These are phyloP conservation scores for Colletotrichum spaethianum DNA, from an alignment of 2,329 filamentous ascomycete genomes.

Conservation along the genomic window DNA sequence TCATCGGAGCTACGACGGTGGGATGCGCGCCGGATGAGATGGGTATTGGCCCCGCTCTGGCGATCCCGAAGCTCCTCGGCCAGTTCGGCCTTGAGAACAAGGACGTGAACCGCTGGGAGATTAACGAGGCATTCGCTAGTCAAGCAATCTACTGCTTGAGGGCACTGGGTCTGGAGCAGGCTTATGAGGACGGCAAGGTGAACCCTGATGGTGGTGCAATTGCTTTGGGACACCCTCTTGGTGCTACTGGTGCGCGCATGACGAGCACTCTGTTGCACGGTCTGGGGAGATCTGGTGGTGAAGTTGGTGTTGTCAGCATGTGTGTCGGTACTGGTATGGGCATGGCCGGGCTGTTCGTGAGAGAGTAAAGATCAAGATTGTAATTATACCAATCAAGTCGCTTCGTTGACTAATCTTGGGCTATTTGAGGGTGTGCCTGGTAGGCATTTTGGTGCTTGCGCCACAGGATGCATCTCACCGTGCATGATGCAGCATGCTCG, in stretches of 20 bases:
- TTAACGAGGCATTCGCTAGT: conserved; percentile 86
- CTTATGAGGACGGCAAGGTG: conserved; percentile 76
- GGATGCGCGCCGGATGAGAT: conserved; percentile 93
- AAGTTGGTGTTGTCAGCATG: conserved; percentile 90
- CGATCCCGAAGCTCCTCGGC: conserved; percentile 85
- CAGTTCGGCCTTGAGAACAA: conserved; percentile 75
- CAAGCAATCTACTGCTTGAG: conserved; percentile 80
- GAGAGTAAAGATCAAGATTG: conserved; percentile 61
- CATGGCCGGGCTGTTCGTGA: conserved; percentile 77
- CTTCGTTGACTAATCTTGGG: background rate
- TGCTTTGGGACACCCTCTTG: conserved; percentile 92
- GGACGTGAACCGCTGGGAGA: conserved; percentile 90
- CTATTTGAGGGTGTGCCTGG: background rate
- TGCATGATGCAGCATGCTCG: background rate
- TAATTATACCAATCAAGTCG: background rate
- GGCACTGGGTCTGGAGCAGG: conserved; percentile 75
- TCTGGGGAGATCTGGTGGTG: conserved; percentile 76
- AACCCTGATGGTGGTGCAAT: conserved; percentile 96
- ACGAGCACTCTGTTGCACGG: conserved; percentile 78
- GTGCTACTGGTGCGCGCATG: conserved; percentile 89
- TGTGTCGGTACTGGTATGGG: conserved; percentile 89
- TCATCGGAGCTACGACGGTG: conserved; percentile 81
- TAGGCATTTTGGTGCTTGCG: background rate
- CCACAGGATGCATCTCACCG: background rate
- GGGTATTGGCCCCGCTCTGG: conserved; percentile 90